Evolutionary conservation across 2,329 filamentous ascomycete genomes (phyloP).

Genomic region (Xylaria sp.): DNA sequence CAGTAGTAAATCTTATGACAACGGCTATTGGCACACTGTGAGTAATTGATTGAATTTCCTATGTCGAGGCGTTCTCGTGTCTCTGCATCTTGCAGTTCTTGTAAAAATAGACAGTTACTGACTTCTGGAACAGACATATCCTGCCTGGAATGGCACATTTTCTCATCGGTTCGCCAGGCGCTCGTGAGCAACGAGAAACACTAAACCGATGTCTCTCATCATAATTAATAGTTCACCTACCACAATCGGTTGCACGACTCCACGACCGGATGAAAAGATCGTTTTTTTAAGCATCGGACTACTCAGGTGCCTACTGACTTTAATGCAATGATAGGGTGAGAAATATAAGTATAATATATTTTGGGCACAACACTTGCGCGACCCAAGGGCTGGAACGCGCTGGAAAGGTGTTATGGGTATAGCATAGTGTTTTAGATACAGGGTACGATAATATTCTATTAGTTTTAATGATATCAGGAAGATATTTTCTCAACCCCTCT

Average conservation of each 20-base stretch:
- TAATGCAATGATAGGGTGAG: constrained; percentile 32
- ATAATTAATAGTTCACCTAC: background rate
- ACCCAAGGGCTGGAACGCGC: constrained; percentile 40
- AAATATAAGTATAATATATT: constrained; percentile 6
- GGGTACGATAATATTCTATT: background rate
- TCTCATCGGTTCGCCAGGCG: constrained; percentile 9
- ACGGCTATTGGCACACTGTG: constrained; percentile 28
- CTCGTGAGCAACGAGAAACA: background rate
- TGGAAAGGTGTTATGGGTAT: constrained; percentile 3
- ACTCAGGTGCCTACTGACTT: background rate
- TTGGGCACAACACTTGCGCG: constrained; percentile 26
- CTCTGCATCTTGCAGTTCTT: background rate
- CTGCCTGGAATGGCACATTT: constrained; percentile 27
- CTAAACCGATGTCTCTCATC: background rate
- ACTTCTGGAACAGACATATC: constrained; percentile 21
- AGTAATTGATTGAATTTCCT: background rate
- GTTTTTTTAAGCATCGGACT: background rate
- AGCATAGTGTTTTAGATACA: background rate
- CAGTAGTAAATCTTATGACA: constrained; percentile 20
- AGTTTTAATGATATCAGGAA: background rate
- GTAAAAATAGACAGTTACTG: background rate
- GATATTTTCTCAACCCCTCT: background rate
- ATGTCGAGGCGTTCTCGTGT: background rate
- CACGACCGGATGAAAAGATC: background rate
- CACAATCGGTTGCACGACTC: background rate